Evolutionary conservation across 805 yeast species (phyloP).

Genomic region (Candida nemodendra): DNA sequence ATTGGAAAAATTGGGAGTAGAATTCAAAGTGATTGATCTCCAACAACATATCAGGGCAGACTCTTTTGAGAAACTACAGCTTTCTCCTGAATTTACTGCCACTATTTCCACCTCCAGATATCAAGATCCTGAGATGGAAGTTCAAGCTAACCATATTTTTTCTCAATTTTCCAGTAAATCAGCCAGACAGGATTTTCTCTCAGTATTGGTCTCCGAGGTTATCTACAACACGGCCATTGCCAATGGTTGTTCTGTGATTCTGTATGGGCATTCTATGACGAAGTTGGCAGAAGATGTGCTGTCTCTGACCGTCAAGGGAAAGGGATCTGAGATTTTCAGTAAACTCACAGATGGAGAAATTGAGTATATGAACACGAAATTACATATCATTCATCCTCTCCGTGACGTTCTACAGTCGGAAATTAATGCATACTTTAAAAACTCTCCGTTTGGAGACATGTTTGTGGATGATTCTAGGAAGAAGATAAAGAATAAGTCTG

Average conservation of each 20-base stretch:
- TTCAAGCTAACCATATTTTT: slow-evolving; percentile 35
- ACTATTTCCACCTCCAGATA: slow-evolving; percentile 6
- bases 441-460: slow-evolving; percentile 40
- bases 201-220: slow-evolving; percentile 46
- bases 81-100: slow-evolving; percentile 33
- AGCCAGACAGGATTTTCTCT: slow-evolving; percentile 60
- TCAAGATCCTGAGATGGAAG: slow-evolving; percentile 4
- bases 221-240: slow-evolving; percentile 46
- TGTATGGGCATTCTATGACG: slow-evolving; percentile 82
- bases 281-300: slow-evolving; percentile 77
- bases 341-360: slow-evolving; percentile 46
- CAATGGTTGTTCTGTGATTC: slow-evolving; percentile 49
- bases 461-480: slow-evolving; percentile 19
- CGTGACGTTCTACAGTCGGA: slow-evolving; percentile 75
- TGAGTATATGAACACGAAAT: slow-evolving; percentile 27
- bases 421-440: slow-evolving; percentile 50
- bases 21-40: slow-evolving; percentile 40
- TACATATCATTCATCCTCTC: slow-evolving; percentile 64
- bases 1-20: slow-evolving; percentile 33
- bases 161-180: slow-evolving; percentile 50
- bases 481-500: slow-evolving; percentile 38
- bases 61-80: slow-evolving; percentile 31
- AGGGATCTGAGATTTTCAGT: slow-evolving; percentile 67
- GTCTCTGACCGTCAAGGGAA: slow-evolving; percentile 78
- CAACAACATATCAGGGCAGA: slow-evolving; percentile 37